Base-by-base conservation (phyloP, 768 basidiomycete genomes). In the Galerina sulciceps region DNA sequence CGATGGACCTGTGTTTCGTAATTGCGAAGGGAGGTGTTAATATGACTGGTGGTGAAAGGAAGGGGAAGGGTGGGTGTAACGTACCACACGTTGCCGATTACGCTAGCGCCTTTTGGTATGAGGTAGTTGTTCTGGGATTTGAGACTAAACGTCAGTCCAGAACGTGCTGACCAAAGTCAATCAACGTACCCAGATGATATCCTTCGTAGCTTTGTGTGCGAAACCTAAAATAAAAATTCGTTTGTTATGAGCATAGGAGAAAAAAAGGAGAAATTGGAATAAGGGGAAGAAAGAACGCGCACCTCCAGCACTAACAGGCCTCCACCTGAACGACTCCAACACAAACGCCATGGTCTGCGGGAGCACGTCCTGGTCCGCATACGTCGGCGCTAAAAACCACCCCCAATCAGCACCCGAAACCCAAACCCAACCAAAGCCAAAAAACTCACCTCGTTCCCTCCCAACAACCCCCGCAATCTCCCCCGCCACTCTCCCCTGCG, bases 21-120 rank as follows among this genome's bases (percentile, higher is more conserved):
- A 48, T 51, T 31, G 26, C n/a, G 38, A 14, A 42, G 36, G 17
- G 40, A 20, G 40, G 47, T 10, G 5, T 18, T 9, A 41, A 34
- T 20, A 20, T 17, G 44, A 52, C 9, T 10, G 10, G 31, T 4
- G 35, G 43, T 17, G 10, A 35, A 50, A 57, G 34, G 23, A 26
- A 17, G n/a, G n/a, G n/a, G n/a, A n/a, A n/a, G n/a, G n/a, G 11
- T 17, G 10, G 26, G 20, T 18, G 10, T n/a, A 37, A 62, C 70
- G 37, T 58, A 82, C 86, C 86, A 88, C 17, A 83, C 79, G 61
- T 86, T 88, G 0, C 84, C 85, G 26, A 85, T 80, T 15, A 88
- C 79, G 9, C 79, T 81, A 1, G 86, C 76, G 2, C 86, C 86
- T 60, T 77, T 75, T 10, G 86, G 84, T 42, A 87, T 87, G 6